Conservation (phyloP, 2,329 filamentous ascomycete species). For the Pezicula neosporulosa region DNA sequence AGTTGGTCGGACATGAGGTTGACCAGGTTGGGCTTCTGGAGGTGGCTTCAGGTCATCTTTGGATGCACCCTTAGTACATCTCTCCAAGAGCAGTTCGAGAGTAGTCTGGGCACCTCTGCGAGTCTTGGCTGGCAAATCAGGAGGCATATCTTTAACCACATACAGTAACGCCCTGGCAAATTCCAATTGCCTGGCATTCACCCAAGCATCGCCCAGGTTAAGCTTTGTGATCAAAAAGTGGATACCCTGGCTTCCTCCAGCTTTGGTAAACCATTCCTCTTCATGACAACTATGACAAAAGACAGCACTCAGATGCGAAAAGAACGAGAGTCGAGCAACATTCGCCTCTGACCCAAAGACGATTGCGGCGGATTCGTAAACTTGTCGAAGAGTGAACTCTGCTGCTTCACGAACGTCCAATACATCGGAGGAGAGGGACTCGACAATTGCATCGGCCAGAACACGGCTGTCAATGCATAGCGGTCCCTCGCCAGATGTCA, state of each 20-base stretch:
- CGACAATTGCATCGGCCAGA: slow-evolving; percentile 84
- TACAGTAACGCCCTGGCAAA: slow-evolving; percentile 91
- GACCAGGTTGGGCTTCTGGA: slow-evolving; percentile 50
- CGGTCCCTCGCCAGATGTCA: slow-evolving; percentile 80
- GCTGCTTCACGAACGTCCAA: slow-evolving; percentile 77
- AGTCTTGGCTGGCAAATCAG: slow-evolving; percentile 88
- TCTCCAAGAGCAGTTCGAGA: slow-evolving; percentile 72
- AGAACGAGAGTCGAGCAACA: slow-evolving; percentile 77
- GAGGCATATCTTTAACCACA: slow-evolving; percentile 97
- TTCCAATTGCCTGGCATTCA: slow-evolving; percentile 78
- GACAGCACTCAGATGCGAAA: slow-evolving; percentile 73
- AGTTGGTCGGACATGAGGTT: slow-evolving; percentile 55
- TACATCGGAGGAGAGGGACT: slow-evolving; percentile 85
- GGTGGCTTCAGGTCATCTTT: slow-evolving; percentile 67
- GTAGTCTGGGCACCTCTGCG: slow-evolving; percentile 79
- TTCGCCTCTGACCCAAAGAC: slow-evolving; percentile 75
- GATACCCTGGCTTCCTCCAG: slow-evolving; percentile 87
- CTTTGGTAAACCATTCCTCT: slow-evolving; percentile 98
- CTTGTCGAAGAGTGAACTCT: slow-evolving; percentile 70
- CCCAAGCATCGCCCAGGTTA: slow-evolving; percentile 79
- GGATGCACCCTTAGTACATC: slow-evolving; percentile 74
- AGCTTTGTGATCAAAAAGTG: slow-evolving; percentile 82
- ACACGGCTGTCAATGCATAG: slow-evolving; percentile 83
- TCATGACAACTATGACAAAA: slow-evolving; percentile 96
- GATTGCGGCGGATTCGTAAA: slow-evolving; percentile 71